Evolutionary conservation across 148 eudicot species (phyloP).

Genomic region (Bassia scoparia): DNA sequence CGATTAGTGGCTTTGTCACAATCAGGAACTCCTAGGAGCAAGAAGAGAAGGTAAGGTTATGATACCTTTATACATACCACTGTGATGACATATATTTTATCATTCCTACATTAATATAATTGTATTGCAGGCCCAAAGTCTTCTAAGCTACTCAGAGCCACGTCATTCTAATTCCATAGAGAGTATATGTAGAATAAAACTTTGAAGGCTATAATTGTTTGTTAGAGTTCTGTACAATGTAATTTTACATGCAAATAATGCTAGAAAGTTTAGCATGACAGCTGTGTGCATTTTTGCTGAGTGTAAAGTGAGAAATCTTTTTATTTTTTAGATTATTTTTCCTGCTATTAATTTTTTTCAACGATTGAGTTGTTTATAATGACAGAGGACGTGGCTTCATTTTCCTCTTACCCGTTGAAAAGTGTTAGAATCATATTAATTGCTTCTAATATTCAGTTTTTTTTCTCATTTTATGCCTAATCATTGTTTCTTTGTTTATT

Average conservation of each 20-base stretch:
- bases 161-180: constrained; percentile 34
- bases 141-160: constrained; percentile 18
- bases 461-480: not conserved
- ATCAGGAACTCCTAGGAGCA: constrained; percentile 80
- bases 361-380: constrained; percentile 16
- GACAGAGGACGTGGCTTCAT: constrained; percentile 20
- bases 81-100: not conserved
- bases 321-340: constrained; percentile 13
- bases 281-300: constrained; percentile 22
- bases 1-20: constrained; percentile 77
- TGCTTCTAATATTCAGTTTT: not conserved
- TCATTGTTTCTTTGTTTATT: not conserved
- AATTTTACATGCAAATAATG: constrained; percentile 27
- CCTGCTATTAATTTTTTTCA: constrained; percentile 7
- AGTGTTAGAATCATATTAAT: not conserved
- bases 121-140: constrained; percentile 18
- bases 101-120: not conserved
- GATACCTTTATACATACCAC: not conserved
- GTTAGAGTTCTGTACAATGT: constrained; percentile 34
- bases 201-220: constrained; percentile 23
- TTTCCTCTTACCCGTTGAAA: constrained; percentile 15
- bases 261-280: not conserved
- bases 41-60: constrained; percentile 60
- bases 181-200: constrained; percentile 13
- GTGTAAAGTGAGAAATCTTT: constrained; percentile 15